Evolutionary conservation across 1,284 basidiomycete genomes (phyloP).

Genomic region (Ceratobasidium sp.): DNA sequence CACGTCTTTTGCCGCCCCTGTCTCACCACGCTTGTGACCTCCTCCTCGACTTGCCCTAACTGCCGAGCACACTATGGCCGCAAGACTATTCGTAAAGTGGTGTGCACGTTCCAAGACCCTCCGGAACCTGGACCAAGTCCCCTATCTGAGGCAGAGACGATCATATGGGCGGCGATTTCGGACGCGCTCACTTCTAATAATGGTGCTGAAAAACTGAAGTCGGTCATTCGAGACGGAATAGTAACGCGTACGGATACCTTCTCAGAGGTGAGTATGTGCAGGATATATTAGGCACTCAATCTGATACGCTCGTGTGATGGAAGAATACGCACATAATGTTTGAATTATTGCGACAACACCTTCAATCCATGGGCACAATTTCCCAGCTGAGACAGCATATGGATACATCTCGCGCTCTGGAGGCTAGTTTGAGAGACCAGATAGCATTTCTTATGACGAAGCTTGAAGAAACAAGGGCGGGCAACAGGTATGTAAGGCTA

Average conservation of each 20-base stretch:
- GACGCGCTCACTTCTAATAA: neutral
- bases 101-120: slow-evolving; percentile 15
- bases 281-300: neutral
- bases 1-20: slow-evolving; percentile 31
- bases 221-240: neutral
- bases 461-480: slow-evolving; percentile 19
- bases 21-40: neutral
- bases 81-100: slow-evolving; percentile 11
- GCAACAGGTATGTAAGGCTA: too few relatives aligned
- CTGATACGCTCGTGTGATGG: too few relatives aligned
- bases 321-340: slow-evolving; percentile 7
- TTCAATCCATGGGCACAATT: neutral
- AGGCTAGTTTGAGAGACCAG: slow-evolving; percentile 27
- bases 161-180: slow-evolving; percentile 24
- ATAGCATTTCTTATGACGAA: neutral
- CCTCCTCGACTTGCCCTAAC: slow-evolving; percentile 2
- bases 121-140: neutral
- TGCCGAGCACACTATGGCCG: neutral
- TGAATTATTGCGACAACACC: neutral
- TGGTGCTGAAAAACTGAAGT: neutral
- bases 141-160: neutral
- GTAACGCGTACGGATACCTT: neutral
- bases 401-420: slow-evolving; percentile 23
- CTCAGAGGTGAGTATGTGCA: neutral
- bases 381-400: neutral